These are phyloP conservation scores for Hanseniaspora pseudoguilliermondii DNA, from an alignment of 805 yeast species.

Conservation along the genomic window DNA sequence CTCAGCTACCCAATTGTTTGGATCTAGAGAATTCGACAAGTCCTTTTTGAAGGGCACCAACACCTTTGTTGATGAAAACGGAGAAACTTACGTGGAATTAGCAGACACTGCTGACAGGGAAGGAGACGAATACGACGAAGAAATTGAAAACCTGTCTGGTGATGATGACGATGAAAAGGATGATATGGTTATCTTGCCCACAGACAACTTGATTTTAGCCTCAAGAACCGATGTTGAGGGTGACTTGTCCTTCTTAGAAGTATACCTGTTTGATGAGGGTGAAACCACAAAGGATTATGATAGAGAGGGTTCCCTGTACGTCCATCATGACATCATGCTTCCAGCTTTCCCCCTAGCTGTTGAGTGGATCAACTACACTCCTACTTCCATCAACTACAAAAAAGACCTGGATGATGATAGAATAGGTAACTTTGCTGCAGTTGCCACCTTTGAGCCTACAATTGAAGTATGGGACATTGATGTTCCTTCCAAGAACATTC, in stretches of 20 bases:
- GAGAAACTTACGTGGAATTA: constrained; percentile 21
- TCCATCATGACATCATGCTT: constrained; percentile 92
- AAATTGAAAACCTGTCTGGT: constrained; percentile 22
- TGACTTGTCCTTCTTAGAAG: constrained; percentile 82
- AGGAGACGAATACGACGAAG: constrained; percentile 32
- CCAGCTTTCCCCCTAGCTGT: constrained; percentile 95
- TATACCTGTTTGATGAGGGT: constrained; percentile 82
- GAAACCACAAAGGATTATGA: constrained; percentile 57
- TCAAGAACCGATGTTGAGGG: constrained; percentile 76
- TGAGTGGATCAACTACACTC: constrained; percentile 80
- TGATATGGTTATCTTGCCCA: constrained; percentile 75
- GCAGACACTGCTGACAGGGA: constrained; percentile 29
- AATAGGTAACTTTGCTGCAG: constrained; percentile 83
- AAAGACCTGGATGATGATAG: constrained; percentile 30
- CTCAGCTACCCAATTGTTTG: constrained; percentile 21
- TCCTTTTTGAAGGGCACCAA: constrained; percentile 20
- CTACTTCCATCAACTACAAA: constrained; percentile 29
- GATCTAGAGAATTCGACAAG: constrained; percentile 22
- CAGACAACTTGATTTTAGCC: constrained; percentile 79
- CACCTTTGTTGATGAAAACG: constrained; percentile 21
- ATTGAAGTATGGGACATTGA: constrained; percentile 96
- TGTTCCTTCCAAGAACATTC: constrained; percentile 83
- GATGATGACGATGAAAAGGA: constrained; percentile 66
- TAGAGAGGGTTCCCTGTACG: constrained; percentile 67
- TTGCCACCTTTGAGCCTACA: constrained; percentile 94